Evolutionary conservation across 2,329 filamentous ascomycete species (phyloP).

Genomic region (Magnaporthiopsis incrustans): DNA sequence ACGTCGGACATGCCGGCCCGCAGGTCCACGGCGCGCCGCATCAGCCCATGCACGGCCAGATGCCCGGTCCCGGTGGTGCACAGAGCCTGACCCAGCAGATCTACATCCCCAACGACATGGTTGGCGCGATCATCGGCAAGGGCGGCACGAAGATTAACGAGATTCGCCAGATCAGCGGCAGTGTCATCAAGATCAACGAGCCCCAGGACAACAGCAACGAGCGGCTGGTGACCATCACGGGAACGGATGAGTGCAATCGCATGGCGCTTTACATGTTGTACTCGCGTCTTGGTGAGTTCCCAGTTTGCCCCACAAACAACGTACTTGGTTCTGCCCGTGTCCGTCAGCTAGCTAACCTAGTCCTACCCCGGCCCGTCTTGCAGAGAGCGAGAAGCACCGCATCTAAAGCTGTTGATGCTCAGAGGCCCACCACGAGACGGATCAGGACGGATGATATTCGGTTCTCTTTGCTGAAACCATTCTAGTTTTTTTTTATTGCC

Average conservation of each 20-base stretch:
- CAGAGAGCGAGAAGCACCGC: constrained; percentile 72
- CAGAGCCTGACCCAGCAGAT: constrained; percentile 89
- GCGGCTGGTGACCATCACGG: constrained; percentile 92
- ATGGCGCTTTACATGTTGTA: constrained; percentile 99
- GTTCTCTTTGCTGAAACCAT: neutral
- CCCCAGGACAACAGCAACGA: constrained; percentile 99
- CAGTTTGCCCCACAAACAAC: constrained; percentile 16
- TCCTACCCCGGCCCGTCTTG: constrained; percentile 2
- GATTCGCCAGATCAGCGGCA: constrained; percentile 91
- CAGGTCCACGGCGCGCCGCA: constrained; percentile 58
- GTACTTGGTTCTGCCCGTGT: constrained; percentile 8
- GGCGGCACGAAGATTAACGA: constrained; percentile 99
- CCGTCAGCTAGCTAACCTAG: constrained; percentile 8
- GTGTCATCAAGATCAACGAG: constrained; percentile 99
- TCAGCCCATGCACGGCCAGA: constrained; percentile 64
- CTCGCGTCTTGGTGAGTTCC: constrained; percentile 73
- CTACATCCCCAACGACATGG: constrained; percentile 99
- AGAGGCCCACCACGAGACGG: neutral
- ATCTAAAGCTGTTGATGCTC: constrained; percentile 33
- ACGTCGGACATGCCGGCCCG: constrained; percentile 52
- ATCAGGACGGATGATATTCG: neutral
- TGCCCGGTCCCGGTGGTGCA: constrained; percentile 49
- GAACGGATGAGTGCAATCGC: constrained; percentile 96
- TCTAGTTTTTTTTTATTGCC: neutral
- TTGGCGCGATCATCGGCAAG: constrained; percentile 97